phyloP scores from a whole-genome alignment of 257 asterid genomes.

The Solanum arcanum region DNA sequence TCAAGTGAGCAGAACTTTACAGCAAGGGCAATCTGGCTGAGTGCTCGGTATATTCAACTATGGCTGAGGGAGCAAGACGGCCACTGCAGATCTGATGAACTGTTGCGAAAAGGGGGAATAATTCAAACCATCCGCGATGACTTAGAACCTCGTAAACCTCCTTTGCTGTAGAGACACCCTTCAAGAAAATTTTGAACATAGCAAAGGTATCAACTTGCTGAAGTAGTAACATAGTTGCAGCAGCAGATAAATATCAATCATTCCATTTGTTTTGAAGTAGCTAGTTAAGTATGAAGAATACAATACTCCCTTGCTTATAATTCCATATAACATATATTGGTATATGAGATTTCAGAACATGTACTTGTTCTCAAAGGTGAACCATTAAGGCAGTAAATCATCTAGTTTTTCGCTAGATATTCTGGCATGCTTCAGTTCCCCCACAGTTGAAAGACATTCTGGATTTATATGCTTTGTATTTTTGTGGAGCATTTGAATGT shows the following conservation, averaged over 20 bases:
- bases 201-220: background rate
- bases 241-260: background rate
- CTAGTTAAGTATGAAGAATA: background rate
- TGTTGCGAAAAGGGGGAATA: slow-evolving; percentile 79
- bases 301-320: background rate
- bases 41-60: slow-evolving; percentile 56
- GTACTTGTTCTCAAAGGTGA: background rate
- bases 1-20: slow-evolving; percentile 36
- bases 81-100: slow-evolving; percentile 86
- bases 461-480: background rate
- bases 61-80: slow-evolving; percentile 65
- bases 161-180: slow-evolving; percentile 92
- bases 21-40: slow-evolving; percentile 38
- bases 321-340: background rate
- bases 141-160: slow-evolving; percentile 73
- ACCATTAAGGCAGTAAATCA: background rate
- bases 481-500: background rate
- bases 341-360: background rate
- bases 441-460: background rate
- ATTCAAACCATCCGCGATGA: slow-evolving; percentile 72
- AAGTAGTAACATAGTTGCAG: background rate
- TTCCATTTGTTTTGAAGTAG: background rate
- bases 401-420: background rate
- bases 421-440: background rate
- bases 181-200: background rate